Base-by-base conservation (phyloP, 345 rosid species). In the Barbarea vulgaris region DNA sequence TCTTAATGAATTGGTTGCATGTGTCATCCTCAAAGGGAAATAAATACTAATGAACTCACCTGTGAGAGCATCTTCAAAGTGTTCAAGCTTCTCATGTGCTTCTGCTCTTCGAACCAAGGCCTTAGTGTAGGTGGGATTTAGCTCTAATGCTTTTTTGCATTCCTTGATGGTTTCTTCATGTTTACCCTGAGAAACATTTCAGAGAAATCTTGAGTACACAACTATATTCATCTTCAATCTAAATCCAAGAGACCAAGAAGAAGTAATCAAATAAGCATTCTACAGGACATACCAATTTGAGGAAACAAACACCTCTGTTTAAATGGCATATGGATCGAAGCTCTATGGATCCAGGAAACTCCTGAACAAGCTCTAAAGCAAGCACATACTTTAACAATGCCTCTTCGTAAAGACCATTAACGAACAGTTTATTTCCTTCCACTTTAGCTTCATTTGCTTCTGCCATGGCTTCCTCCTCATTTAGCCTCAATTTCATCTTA, bases 81-180 rank as follows among this genome's bases (percentile, higher is more conserved):
- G 82, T 68, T 91, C 88, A 55, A 87, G 97, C 86, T 89, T 96
- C 81, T 96, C 99, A 58, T 85, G 86, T 27, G 96, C 96, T 78
- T 96, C 99, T 50, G 83, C 88, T 80, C 99, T 87, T 81, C 97
- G 86, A 59, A 80, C 61, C 69, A 89, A 73, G 56, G 92, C 96
- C 84, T 96, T 93, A 74, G 78, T 36, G 75, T 93, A 96, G 10
- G 82, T 78, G 69, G 98, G 82, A 80, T 93, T 93, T 74, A 95
- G 81, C 77, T 86, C 93, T 63, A 91, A 72, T 3, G 97, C 97
- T 67, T 88, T 87, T n/a, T 88, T 76, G 82, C 97, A 90, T 82
- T 93, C 99, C 86, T 85, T 88, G 75, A 90, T 73, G 4, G 96
- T 83, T 37, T 95, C 93, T 77, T 89, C 88, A 60, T 79, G 84